phyloP scores from a whole-genome alignment of 352 stramenopile genomes.

The Pythium plurisporium region DNA sequence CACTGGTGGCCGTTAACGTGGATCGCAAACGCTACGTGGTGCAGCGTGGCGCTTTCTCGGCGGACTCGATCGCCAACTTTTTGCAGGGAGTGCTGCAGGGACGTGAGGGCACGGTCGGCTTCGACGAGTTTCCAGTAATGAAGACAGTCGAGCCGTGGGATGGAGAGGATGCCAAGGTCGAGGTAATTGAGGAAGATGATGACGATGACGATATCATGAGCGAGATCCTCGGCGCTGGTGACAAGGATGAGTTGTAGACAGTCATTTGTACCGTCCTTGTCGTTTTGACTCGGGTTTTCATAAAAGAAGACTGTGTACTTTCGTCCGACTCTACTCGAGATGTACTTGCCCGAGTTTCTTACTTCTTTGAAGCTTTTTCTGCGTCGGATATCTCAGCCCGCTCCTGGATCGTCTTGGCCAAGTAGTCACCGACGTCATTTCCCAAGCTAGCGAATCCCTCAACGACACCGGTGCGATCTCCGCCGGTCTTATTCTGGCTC shows the following conservation, averaged over 20 bases:
- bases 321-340: too few species aligned
- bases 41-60: constrained; percentile 68
- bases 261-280: too few species aligned
- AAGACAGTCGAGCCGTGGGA: constrained; percentile 73
- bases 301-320: too few species aligned
- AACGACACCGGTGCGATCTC: constrained; percentile 18
- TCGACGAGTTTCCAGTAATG: constrained; percentile 55
- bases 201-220: constrained; percentile 86
- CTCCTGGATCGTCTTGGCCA: constrained; percentile 19
- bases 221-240: constrained; percentile 63
- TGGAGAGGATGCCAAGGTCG: constrained; percentile 71
- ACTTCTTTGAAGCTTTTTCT: neutral
- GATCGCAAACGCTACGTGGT: constrained; percentile 83
- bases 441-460: constrained; percentile 12
- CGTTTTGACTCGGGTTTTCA: too few species aligned
- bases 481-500: constrained; percentile 14
- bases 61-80: constrained; percentile 67
- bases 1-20: constrained; percentile 85
- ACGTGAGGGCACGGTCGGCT: constrained; percentile 55
- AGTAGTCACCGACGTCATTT: constrained; percentile 2
- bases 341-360: too few species aligned
- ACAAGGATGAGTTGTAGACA: constrained; percentile 80
- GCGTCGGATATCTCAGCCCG: constrained; percentile 12
- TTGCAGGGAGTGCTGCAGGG: constrained; percentile 70
- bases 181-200: constrained; percentile 64